Base-by-base conservation (phyloP, 768 basidiomycete genomes). In the Kwoniella europaea region DNA sequence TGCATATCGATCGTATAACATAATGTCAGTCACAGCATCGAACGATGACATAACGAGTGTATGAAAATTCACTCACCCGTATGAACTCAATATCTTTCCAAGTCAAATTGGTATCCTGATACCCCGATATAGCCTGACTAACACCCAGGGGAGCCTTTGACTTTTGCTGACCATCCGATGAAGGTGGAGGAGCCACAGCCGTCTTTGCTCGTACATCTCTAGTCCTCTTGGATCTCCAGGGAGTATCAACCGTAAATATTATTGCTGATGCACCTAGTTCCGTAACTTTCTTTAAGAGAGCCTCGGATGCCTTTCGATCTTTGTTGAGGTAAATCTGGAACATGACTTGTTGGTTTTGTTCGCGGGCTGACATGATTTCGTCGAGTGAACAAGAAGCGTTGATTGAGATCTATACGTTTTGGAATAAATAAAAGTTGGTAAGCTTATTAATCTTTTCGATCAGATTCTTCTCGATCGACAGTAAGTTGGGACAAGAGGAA, bases 161-260 rank as follows among this genome's bases (percentile, higher is more conserved):
- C 20, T 66, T 67, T 3, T 10, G 16, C 15, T 63, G 60, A 9
- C 43, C 67, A 20, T 70, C 69, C 42, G 63, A 60, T 24, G 66
- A 63, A 4, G 68, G 63, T 10, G 68, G 68, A n/a, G 68, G 68
- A 15, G 65, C 68, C 0, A 68, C 73, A 16, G 67, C 72, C 3
- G 66, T 67, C 65, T 83, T 83, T 12, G 79, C 75, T 46, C 82
- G 62, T 0, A 77, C 72, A 60, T 83, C 82, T 50, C 74, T 62
- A 2, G 81, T 82, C 57, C 93, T 87, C 75, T 93, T 94, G 10
- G 92, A 91, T 2, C 90, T 86, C 52, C 91, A 88, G n/a, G 92
- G 86, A 0, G 92, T 91, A 83, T 98, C 94, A 2, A 96, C 94
- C 2, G 94, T 97, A 65, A 98, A 86, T 82, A 93, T 93, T 69